A percentile compares a stretch with the other conserved stretches of the same genome.
Evolutionary conservation across 345 rosid genomes (phyloP).

Genomic region (Camelina laxa): DNA sequence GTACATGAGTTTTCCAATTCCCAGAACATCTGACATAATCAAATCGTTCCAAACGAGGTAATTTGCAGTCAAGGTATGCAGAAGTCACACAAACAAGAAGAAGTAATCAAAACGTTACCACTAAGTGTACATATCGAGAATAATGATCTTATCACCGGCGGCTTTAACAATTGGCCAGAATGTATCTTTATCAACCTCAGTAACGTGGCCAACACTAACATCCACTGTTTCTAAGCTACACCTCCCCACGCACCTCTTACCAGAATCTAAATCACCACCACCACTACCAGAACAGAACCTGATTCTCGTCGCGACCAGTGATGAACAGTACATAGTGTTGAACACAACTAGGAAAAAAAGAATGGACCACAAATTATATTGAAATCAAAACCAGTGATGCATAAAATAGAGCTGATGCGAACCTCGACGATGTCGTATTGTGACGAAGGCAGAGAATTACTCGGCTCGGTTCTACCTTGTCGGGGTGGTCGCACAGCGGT

Average conservation of each 20-base stretch:
- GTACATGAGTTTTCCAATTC: not conserved
- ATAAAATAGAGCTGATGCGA: too few species aligned
- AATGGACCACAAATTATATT: too few species aligned
- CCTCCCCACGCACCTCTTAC: slow-evolving; percentile 44
- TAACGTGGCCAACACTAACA: slow-evolving; percentile 74
- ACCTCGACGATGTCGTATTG: too few species aligned
- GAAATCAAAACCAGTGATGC: too few species aligned
- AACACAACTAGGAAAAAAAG: too few species aligned
- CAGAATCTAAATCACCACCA: slow-evolving; percentile 1
- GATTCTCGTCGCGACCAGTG: slow-evolving; percentile 19
- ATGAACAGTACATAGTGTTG: too few species aligned
- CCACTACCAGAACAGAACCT: slow-evolving; percentile 12
- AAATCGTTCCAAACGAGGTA: not conserved
- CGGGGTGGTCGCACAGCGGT: too few species aligned
- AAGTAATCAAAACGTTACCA: slow-evolving; percentile 53
- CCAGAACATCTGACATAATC: not conserved
- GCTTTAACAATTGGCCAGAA: slow-evolving; percentile 93
- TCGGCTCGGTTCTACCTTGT: too few species aligned
- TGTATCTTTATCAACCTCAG: slow-evolving; percentile 83
- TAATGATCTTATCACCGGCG: slow-evolving; percentile 80
- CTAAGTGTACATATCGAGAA: slow-evolving; percentile 95
- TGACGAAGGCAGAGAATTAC: too few species aligned
- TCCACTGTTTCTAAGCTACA: slow-evolving; percentile 73
- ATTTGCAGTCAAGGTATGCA: not conserved
- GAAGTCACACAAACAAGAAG: not conserved